A percentile compares a stretch with the other conserved stretches of the same genome.
phyloP scores from a whole-genome alignment of 345 rosid genomes.

The Orychophragmus violaceus region DNA sequence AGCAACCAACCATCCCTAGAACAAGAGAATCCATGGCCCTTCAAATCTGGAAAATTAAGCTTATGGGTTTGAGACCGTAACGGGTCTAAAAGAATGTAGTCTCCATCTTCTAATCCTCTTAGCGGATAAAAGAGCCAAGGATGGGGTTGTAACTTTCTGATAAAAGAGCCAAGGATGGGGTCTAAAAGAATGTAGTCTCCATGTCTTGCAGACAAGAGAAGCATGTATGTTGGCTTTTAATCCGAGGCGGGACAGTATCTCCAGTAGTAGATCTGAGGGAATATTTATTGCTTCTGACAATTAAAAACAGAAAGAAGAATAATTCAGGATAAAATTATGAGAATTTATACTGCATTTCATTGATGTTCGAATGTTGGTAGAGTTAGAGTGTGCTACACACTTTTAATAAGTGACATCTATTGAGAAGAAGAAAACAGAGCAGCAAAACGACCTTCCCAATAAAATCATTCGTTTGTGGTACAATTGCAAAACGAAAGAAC shows the following conservation, averaged over 20 bases:
- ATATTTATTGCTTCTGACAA: background rate
- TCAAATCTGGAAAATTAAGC: background rate
- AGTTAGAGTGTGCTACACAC: too few relatives aligned
- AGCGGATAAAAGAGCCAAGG: background rate
- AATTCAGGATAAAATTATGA: background rate
- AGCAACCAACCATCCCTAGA: slow-evolving; percentile 5
- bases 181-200: too few relatives aligned
- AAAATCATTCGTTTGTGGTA: too few relatives aligned
- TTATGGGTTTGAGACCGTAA: background rate
- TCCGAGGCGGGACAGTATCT: slow-evolving; percentile 1
- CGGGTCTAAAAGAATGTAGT: background rate
- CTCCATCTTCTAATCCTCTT: background rate
- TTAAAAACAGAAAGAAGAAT: background rate
- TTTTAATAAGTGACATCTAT: too few relatives aligned
- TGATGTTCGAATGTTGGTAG: too few relatives aligned
- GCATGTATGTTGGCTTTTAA: background rate
- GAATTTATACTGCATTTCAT: too few relatives aligned
- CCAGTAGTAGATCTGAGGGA: background rate
- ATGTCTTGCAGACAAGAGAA: background rate
- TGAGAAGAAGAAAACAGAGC: too few relatives aligned
- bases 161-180: background rate
- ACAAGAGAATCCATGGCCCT: background rate
- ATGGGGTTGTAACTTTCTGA: background rate
- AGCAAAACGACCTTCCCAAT: too few relatives aligned
- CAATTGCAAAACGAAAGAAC: background rate